These are phyloP conservation scores for Pichia deserticola DNA, from an alignment of 805 yeast species.

Conservation along the genomic window DNA sequence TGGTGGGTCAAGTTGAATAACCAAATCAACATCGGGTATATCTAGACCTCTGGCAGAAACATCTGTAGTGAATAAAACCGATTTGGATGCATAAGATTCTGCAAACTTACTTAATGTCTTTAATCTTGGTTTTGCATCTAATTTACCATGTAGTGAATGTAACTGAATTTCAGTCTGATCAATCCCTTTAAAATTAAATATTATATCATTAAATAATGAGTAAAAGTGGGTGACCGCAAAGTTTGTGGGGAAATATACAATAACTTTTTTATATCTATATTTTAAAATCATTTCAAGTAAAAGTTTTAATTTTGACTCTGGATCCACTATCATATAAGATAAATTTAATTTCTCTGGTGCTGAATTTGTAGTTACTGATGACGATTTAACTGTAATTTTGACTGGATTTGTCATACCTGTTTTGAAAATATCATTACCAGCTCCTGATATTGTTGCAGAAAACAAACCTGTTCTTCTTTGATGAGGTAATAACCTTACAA, in stretches of 20 bases:
- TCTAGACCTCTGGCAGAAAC: slow-evolving; percentile 98
- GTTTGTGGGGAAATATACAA: slow-evolving; percentile 92
- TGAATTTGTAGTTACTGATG: slow-evolving; percentile 21
- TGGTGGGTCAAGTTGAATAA: slow-evolving; percentile 92
- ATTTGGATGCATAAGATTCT: slow-evolving; percentile 37
- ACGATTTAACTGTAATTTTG: slow-evolving; percentile 65
- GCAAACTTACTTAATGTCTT: slow-evolving; percentile 62
- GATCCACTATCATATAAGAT: slow-evolving; percentile 50
- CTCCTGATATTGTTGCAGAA: slow-evolving; percentile 86
- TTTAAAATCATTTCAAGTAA: slow-evolving; percentile 47
- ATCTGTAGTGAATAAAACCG: slow-evolving; percentile 83
- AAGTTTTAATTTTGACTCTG: slow-evolving; percentile 53
- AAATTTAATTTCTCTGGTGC: slow-evolving; percentile 61
- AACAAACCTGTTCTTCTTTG: slow-evolving; percentile 92
- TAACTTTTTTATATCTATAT: slow-evolving; percentile 64
- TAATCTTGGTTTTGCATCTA: slow-evolving; percentile 70
- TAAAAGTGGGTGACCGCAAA: slow-evolving; percentile 74
- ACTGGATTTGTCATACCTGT: slow-evolving; percentile 94
- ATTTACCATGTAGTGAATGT: slow-evolving; percentile 84
- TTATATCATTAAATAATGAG: slow-evolving; percentile 39
- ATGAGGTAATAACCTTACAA: slow-evolving; percentile 67
- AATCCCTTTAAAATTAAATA: slow-evolving; percentile 19
- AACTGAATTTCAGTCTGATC: slow-evolving; percentile 29
- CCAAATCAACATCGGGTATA: slow-evolving; percentile 89
- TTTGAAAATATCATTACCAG: slow-evolving; percentile 69